Percentiles rank a stretch among this genome's conserved stretches.
Evolutionary conservation across 768 basidiomycete species (phyloP).

Genomic region (Cystobasidium onofrii): DNA sequence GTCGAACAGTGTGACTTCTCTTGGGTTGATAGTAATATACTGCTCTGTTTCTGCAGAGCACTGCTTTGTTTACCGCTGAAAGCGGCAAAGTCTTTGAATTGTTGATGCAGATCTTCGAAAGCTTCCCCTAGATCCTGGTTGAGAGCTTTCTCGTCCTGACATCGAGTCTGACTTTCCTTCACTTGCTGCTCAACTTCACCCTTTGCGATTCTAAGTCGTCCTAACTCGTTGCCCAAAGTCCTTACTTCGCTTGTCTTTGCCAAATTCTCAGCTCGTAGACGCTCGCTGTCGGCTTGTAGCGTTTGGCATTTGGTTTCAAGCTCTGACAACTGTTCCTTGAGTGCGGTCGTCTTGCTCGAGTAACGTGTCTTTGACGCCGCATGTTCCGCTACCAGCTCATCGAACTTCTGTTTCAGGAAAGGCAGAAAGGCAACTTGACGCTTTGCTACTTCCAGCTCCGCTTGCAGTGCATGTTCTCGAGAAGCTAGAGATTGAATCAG

Average conservation of each 20-base stretch:
- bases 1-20: background rate
- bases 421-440: slow-evolving; percentile 5
- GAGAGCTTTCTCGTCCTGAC: background rate
- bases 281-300: background rate
- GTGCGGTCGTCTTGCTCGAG: background rate
- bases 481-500: background rate
- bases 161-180: background rate
- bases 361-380: background rate
- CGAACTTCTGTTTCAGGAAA: slow-evolving; percentile 11
- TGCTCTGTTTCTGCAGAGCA: background rate
- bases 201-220: background rate
- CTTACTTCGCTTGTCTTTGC: slow-evolving; percentile 19
- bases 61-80: background rate
- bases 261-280: slow-evolving; percentile 4
- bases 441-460: background rate
- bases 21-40: background rate
- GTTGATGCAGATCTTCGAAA: background rate
- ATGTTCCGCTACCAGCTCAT: slow-evolving; percentile 10
- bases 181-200: slow-evolving; percentile 21
- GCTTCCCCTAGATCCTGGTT: background rate
- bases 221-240: slow-evolving; percentile 5
- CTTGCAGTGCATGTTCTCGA: background rate
- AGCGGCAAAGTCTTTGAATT: background rate
- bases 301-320: background rate
- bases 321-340: background rate